Conservation (phyloP, 768 basidiomycete genomes). For the Lentinula edodes region DNA sequence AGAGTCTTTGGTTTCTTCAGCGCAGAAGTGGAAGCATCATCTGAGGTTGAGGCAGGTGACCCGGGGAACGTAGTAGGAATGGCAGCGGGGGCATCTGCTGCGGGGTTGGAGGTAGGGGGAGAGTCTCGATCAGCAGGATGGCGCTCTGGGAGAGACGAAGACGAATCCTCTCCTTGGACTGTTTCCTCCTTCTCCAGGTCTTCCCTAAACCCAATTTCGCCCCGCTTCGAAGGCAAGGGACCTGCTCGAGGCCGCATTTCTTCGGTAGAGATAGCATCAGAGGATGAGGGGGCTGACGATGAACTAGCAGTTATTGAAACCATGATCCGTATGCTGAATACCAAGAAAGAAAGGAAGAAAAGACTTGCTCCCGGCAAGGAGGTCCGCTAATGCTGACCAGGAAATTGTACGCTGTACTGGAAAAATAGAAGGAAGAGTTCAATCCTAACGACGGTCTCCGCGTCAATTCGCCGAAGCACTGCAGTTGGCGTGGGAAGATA, state of each 20-base stretch:
- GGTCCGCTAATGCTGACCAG: slow-evolving; percentile 12
- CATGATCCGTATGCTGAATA: slow-evolving; percentile 20
- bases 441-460: background rate
- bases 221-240: slow-evolving; percentile 57
- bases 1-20: slow-evolving; percentile 21
- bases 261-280: slow-evolving; percentile 12
- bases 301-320: slow-evolving; percentile 17
- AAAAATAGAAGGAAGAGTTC: background rate
- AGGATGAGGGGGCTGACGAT: slow-evolving; percentile 13
- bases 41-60: slow-evolving; percentile 10
- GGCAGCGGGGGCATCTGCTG: slow-evolving; percentile 11
- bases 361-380: slow-evolving; percentile 41
- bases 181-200: slow-evolving; percentile 22
- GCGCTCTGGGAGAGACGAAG: slow-evolving; percentile 32
- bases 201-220: slow-evolving; percentile 60
- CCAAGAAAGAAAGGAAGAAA: slow-evolving; percentile 16
- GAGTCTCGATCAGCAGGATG: slow-evolving; percentile 44
- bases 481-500: background rate
- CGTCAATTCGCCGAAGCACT: background rate
- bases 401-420: background rate
- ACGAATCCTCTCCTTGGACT: slow-evolving; percentile 10
- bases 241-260: slow-evolving; percentile 46
- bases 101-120: slow-evolving; percentile 5
- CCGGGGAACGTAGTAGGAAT: slow-evolving; percentile 11
- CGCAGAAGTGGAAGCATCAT: slow-evolving; percentile 12